A percentile compares a stretch with the other conserved stretches of the same genome.
These are phyloP conservation scores for Leccinum holopus DNA, from an alignment of 1,284 basidiomycete genomes.

Conservation along the genomic window DNA sequence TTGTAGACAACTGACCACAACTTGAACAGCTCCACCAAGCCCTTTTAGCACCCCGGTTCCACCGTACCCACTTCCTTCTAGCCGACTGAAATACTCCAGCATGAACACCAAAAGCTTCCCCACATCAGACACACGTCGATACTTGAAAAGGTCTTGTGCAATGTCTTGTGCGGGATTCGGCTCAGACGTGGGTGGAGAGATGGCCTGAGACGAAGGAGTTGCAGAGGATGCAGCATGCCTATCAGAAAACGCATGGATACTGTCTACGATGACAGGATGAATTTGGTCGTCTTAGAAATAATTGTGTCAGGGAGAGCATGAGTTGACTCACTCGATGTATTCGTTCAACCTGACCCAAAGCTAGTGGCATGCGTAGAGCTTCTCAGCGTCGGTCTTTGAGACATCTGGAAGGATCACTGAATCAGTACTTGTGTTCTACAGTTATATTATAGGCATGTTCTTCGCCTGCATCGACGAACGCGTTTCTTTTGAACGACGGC, in stretches of 20 bases:
- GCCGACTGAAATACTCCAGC: constrained; percentile 36
- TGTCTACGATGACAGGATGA: constrained; percentile 62
- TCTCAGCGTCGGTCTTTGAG: constrained; percentile 86
- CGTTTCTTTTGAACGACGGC: neutral
- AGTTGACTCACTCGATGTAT: constrained; percentile 52
- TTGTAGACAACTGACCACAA: constrained; percentile 47
- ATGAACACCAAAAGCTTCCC: constrained; percentile 58
- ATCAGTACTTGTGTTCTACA: constrained; percentile 9
- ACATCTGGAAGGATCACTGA: constrained; percentile 53
- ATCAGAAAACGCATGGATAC: constrained; percentile 66
- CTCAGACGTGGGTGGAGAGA: constrained; percentile 13
- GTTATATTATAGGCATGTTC: neutral
- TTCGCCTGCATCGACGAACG: neutral
- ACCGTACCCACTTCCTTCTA: constrained; percentile 29
- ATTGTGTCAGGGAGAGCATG: neutral
- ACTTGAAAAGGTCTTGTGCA: constrained; percentile 84
- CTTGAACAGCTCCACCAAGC: constrained; percentile 45
- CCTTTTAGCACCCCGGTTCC: constrained; percentile 29
- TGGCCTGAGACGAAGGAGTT: constrained; percentile 13
- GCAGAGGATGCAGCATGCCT: constrained; percentile 58
- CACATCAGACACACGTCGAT: constrained; percentile 56
- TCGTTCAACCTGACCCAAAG: constrained; percentile 86
- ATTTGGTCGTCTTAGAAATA: constrained; percentile 14
- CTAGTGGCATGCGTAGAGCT: constrained; percentile 78
- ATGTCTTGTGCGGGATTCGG: constrained; percentile 58